Evolutionary conservation across 208 protist species (phyloP).

Genomic region (Angomonas ambiguus): DNA sequence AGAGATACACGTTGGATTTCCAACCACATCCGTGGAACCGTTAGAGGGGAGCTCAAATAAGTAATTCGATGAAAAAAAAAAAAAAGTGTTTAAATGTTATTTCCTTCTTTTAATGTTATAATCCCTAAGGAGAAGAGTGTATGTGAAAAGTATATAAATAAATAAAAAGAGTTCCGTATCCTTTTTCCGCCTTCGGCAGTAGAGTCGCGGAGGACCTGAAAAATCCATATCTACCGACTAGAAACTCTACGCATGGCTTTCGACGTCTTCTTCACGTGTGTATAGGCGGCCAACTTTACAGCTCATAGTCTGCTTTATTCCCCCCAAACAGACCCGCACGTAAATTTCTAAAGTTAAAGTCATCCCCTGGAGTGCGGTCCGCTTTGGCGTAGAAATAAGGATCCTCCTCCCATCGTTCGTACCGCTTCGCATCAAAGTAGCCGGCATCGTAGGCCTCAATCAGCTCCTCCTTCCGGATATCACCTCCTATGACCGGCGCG

Average conservation of each 20-base stretch:
- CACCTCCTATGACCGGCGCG: conserved; percentile 49
- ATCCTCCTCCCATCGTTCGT: conserved; percentile 90
- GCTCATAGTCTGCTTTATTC: conserved; percentile 60
- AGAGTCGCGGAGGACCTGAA: too few relatives aligned
- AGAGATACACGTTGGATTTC: too few relatives aligned
- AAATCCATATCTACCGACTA: too few relatives aligned
- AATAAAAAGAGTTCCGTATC: too few relatives aligned
- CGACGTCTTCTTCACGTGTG: too few relatives aligned
- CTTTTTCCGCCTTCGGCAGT: too few relatives aligned
- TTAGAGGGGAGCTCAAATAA: too few relatives aligned
- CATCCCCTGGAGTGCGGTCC: conserved; percentile 71
- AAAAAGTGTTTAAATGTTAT: neutral
- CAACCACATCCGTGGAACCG: too few relatives aligned
- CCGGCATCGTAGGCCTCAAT: conserved; percentile 82
- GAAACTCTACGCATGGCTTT: too few relatives aligned
- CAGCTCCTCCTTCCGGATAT: conserved; percentile 46
- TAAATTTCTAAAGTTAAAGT: conserved; percentile 80
- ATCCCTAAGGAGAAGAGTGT: too few relatives aligned
- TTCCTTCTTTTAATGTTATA: too few relatives aligned
- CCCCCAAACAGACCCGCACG: conserved; percentile 76
- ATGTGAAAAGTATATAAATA: too few relatives aligned
- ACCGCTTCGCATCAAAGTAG: conserved; percentile 81
- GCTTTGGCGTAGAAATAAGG: conserved; percentile 86
- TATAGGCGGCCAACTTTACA: conserved; percentile 30
- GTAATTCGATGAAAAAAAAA: neutral